These are phyloP conservation scores for Penicillium aurantiogriseum DNA, from an alignment of 2,329 filamentous ascomycete species.

Conservation along the genomic window DNA sequence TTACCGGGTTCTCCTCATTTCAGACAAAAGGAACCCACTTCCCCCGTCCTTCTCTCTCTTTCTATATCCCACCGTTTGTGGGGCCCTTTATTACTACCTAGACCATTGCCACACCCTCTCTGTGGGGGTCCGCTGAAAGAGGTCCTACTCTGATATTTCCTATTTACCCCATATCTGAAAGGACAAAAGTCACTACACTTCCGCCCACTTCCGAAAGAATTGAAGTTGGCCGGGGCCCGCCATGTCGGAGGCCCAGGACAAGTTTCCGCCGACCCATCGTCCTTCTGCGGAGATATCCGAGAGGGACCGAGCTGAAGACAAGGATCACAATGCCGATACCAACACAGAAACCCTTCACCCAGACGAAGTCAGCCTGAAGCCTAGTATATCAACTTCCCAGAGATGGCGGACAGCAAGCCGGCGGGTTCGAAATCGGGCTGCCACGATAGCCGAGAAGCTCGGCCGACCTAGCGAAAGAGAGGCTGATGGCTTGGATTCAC, in stretches of 20 bases:
- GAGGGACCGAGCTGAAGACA: not conserved
- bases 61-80: constrained; percentile 13
- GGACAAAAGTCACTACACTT: not conserved
- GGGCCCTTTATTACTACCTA: constrained; percentile 2
- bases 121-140: not conserved
- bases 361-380: constrained; percentile 12
- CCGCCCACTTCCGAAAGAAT: not conserved
- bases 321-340: not conserved
- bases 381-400: constrained; percentile 5
- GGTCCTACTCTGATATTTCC: not conserved
- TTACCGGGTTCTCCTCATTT: constrained; percentile 5
- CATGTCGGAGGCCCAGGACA: constrained; percentile 17
- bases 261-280: constrained; percentile 2
- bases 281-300: constrained; percentile 5
- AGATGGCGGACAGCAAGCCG: constrained; percentile 24
- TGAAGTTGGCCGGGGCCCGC: not conserved
- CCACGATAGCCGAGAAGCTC: constrained; percentile 21
- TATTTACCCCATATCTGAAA: not conserved
- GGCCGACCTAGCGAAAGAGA: constrained; percentile 24
- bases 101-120: not conserved
- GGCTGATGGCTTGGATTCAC: constrained; percentile 23
- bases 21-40: not conserved
- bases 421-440: constrained; percentile 18
- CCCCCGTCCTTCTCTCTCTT: not conserved
- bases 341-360: not conserved